Evolutionary conservation across 148 eudicot genomes (phyloP).

Genomic region (Chenopodium album): DNA sequence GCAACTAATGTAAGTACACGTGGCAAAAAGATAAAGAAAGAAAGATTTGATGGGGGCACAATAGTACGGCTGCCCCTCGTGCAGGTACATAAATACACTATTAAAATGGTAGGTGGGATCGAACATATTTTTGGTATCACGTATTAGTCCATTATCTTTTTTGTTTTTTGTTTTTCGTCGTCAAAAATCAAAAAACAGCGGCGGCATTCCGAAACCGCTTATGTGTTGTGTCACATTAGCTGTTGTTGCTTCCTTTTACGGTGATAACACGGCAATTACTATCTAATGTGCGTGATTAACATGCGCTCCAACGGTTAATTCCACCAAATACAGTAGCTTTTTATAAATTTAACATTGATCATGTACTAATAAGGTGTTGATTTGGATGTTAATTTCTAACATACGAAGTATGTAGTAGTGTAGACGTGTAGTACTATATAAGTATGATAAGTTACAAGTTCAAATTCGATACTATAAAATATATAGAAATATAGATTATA

Average conservation of each 20-base stretch:
- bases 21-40: neutral
- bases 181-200: constrained; percentile 5
- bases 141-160: no score
- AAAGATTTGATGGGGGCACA: constrained; percentile 13
- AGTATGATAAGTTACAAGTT: no score
- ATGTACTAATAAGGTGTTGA: no score
- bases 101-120: neutral
- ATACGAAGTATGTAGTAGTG: no score
- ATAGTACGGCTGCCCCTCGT: constrained; percentile 21
- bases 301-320: neutral
- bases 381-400: no score
- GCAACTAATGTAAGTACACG: neutral
- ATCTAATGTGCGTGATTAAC: neutral
- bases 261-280: neutral
- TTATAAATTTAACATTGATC: no score
- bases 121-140: neutral
- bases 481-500: no score
- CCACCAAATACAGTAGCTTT: no score
- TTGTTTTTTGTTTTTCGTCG: neutral
- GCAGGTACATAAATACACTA: constrained; percentile 2
- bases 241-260: neutral
- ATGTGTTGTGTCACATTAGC: neutral
- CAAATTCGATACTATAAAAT: no score
- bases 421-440: no score
- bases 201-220: constrained; percentile 22